Percentiles rank a stretch among this genome's conserved stretches.
phyloP scores from a whole-genome alignment of 2,329 filamentous ascomycete species.

The Aspergillus ochraceoroseus region DNA sequence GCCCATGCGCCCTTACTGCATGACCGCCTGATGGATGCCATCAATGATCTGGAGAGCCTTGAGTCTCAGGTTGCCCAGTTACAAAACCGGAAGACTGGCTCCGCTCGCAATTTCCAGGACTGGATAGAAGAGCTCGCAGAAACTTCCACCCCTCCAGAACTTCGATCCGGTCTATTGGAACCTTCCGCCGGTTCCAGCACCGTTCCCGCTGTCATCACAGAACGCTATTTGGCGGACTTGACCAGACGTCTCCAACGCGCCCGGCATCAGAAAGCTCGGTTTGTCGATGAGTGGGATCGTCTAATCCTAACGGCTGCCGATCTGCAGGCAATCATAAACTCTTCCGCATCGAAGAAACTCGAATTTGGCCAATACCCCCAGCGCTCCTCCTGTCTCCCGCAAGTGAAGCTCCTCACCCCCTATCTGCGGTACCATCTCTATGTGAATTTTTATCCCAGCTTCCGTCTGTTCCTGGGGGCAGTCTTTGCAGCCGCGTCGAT shows the following conservation, averaged over 20 bases:
- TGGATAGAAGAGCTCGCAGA: slow-evolving; percentile 96
- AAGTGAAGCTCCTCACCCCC: slow-evolving; percentile 64
- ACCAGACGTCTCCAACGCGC: slow-evolving; percentile 77
- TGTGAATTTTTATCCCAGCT: slow-evolving; percentile 65
- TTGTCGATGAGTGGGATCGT: slow-evolving; percentile 77
- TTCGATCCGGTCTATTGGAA: slow-evolving; percentile 40
- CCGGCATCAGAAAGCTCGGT: slow-evolving; percentile 75
- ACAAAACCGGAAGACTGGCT: slow-evolving; percentile 72
- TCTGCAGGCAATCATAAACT: slow-evolving; percentile 77
- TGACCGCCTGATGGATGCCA: slow-evolving; percentile 81
- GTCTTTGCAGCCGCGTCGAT: slow-evolving; percentile 70
- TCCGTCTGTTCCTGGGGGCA: slow-evolving; percentile 60
- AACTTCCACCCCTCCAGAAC: slow-evolving; percentile 64
- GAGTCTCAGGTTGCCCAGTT: slow-evolving; percentile 77
- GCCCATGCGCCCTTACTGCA: slow-evolving; percentile 72
- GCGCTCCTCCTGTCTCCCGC: slow-evolving; percentile 52
- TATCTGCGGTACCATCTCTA: slow-evolving; percentile 76
- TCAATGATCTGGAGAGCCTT: slow-evolving; percentile 71
- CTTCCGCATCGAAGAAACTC: slow-evolving; percentile 71
- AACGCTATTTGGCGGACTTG: slow-evolving; percentile 86
- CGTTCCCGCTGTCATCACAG: slow-evolving; percentile 79
- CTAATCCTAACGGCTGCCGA: slow-evolving; percentile 69
- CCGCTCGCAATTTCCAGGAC: slow-evolving; percentile 69
- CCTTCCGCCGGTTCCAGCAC: slow-evolving; percentile 28
- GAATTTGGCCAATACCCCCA: slow-evolving; percentile 63